These are phyloP conservation scores for Areca catechu DNA, from an alignment of 176 grass and related monocot species.

Conservation along the genomic window DNA sequence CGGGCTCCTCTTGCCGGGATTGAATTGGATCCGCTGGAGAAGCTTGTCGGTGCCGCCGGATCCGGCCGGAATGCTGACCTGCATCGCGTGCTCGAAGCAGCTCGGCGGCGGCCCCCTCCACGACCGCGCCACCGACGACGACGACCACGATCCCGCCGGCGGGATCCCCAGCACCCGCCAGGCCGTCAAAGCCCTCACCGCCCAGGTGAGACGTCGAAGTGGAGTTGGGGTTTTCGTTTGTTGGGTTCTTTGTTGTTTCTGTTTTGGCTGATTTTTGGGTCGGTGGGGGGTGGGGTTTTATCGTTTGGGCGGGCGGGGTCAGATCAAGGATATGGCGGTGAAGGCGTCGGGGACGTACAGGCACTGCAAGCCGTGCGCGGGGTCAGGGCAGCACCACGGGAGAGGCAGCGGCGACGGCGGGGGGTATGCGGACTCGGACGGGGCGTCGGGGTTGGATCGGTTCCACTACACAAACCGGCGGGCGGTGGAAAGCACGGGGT, in stretches of 20 bases:
- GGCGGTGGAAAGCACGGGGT: constrained; percentile 23
- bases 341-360: constrained; percentile 89
- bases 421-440: constrained; percentile 51
- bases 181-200: constrained; percentile 87
- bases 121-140: constrained; percentile 31
- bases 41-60: too few species aligned
- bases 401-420: constrained; percentile 34
- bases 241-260: neutral
- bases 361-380: constrained; percentile 85
- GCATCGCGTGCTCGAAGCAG: constrained; percentile 92
- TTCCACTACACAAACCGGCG: constrained; percentile 45
- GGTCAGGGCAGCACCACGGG: constrained; percentile 25
- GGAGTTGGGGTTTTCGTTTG: neutral
- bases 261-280: neutral
- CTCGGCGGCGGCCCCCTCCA: constrained; percentile 37
- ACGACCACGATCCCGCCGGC: constrained; percentile 24
- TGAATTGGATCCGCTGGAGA: too few species aligned
- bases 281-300: constrained; percentile 14
- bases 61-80: constrained; percentile 64
- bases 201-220: constrained; percentile 32
- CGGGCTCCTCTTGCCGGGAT: too few species aligned
- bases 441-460: constrained; percentile 37
- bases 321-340: constrained; percentile 92
- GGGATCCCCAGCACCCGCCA: constrained; percentile 62
- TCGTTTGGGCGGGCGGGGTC: constrained; percentile 7